These are phyloP conservation scores for Chaetothyriales sp. DNA, from an alignment of 2,329 filamentous ascomycete species.

Conservation along the genomic window DNA sequence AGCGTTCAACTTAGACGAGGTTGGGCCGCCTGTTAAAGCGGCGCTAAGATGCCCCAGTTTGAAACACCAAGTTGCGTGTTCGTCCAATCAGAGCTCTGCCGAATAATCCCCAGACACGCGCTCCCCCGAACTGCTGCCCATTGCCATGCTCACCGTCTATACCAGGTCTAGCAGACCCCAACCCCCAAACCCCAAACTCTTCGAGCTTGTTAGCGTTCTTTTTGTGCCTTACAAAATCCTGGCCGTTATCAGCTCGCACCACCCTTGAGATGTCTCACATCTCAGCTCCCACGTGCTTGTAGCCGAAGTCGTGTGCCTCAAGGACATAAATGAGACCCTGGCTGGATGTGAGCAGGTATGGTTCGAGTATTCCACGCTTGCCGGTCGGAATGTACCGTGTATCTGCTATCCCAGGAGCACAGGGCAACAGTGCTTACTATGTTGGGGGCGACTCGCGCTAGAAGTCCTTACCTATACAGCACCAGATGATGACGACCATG, in stretches of 20 bases:
- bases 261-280: background rate
- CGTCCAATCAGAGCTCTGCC: background rate
- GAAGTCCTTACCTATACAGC: background rate
- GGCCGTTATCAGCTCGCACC: background rate
- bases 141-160: background rate
- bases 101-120: background rate
- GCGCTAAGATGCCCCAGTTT: background rate
- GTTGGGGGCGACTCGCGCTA: background rate
- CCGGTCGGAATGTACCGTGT: background rate
- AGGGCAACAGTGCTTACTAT: background rate
- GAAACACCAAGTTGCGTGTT: background rate
- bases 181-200: background rate
- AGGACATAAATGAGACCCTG: no score
- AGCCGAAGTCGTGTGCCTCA: background rate
- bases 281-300: background rate
- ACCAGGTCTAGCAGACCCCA: background rate
- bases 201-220: background rate
- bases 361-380: background rate
- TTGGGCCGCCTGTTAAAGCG: background rate
- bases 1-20: background rate
- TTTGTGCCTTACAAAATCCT: background rate
- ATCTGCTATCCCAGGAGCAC: background rate
- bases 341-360: background rate
- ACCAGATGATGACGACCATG: background rate
- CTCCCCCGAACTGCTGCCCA: background rate